Evolutionary conservation across 192 early-diverging fungal species (phyloP), one percentile per base, ranked within the genome.

Genomic region (Gigaspora rosea): DNA sequence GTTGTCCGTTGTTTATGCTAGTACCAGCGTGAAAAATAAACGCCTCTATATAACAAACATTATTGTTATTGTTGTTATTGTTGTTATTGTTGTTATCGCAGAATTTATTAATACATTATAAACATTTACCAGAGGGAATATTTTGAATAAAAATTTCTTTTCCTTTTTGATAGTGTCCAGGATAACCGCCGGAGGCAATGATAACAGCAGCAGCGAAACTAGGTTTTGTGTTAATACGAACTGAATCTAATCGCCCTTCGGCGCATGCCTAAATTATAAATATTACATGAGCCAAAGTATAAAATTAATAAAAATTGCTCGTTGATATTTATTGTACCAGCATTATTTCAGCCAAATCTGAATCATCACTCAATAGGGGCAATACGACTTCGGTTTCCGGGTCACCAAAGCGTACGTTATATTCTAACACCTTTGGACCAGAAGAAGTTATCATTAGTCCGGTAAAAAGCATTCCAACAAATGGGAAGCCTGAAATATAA

Each of bases 341-440:
- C 81, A 95, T 86, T 54, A 98, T 91, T 73, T 96, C 92, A 57
- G 91, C 92, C 35, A 99, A 83, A 86, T 97, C 95, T 50, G 91
- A 92, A 33, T 85, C 82, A 77, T 93, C 91, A 73, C 90, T 91
- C 36, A 99, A 85, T 22, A 99, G 85, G 18, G 98, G 97, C 65
- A 99, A 87, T 11, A 97, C 92, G 7, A 92, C 95, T 83, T 99
- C 95, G 20, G 97, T 98, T 83, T 99, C 98, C 50, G 98, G 98
- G 75, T 99, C 98, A 47, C 98, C 98, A 78, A 99, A 98, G 13
- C 98, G 92, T 75, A 94, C 94, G 84, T 99, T 99, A 91, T 95
- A 99, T 83, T 99, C 98, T 41, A 99, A 88, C 11, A 97, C 94
- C 85, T 96, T 97, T 67, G 94, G 93, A 9, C 98, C 97, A 47